Evolutionary conservation across 345 rosid genomes (phyloP).

Genomic region (Hibiscus syriacus): DNA sequence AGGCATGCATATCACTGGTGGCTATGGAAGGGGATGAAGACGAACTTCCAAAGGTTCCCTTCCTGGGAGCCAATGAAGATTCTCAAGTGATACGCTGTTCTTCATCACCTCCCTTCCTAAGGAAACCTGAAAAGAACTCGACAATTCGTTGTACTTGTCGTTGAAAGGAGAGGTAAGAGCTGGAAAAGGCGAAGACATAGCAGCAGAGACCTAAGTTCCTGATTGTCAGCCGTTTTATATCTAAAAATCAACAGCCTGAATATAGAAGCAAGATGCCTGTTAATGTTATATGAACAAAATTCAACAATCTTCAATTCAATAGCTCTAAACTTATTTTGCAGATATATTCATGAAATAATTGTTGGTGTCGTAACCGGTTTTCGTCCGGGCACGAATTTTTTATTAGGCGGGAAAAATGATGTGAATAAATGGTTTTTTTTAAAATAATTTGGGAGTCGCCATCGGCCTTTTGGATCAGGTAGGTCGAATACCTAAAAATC

Average conservation of each 20-base stretch:
- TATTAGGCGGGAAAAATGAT: no score
- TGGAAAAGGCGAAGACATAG: conserved; percentile 40
- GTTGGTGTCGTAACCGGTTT: no score
- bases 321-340: background rate
- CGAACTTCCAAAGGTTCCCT: no score
- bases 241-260: conserved; percentile 6
- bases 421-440: no score
- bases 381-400: no score
- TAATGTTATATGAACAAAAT: conserved; percentile 12
- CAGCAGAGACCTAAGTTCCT: conserved; percentile 12
- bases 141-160: conserved; percentile 30
- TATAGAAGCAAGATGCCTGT: background rate
- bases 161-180: conserved; percentile 28
- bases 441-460: no score
- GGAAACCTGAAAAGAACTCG: no score
- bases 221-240: background rate
- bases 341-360: background rate
- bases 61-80: no score
- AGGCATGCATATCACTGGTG: conserved; percentile 25
- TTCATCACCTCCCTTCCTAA: no score
- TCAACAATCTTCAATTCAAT: background rate
- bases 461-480: no score
- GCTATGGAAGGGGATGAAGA: conserved; percentile 29
- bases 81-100: no score
- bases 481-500: no score